Base-by-base conservation (phyloP, 306 rosid genomes). In the Clitoria ternatea region DNA sequence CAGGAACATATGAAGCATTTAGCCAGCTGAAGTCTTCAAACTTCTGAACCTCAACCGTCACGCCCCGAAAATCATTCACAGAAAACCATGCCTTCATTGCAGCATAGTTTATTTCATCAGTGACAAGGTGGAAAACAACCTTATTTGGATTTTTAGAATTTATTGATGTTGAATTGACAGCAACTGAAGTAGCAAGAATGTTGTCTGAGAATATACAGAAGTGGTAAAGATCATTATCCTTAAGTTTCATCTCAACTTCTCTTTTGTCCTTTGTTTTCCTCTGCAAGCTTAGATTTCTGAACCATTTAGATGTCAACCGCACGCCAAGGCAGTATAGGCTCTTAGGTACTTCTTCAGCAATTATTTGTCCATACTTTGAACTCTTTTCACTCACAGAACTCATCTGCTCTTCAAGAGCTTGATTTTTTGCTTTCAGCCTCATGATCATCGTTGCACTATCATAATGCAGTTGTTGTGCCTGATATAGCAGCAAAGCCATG, bases 51-150 rank as follows among this genome's bases (percentile, higher is more conserved):
- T 86, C 88, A 12, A 89, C 74, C 5, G 88, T 80, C 48, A 84
- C 85, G 22, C 96, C 88, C 8, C 74, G 66, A 27, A 84, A 86
- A 63, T 63, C 61, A 19, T 86, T 86, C 61, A 89, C 50, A 26
- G 91, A 30, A 74, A 89, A 89, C 96, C 96, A 89, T 68, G 96
- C 96, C 78, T 86, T 84, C 91, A 82, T 89, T 7, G 91, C 78
- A 40, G 91, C 76, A 79, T 80, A 81, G 71, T 71, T 89, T 70
- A 89, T 86, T 73, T 84, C 88, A 56, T 89, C 91, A 0, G 96
- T 89, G 61, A 89, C 89, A 19, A 89, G 79, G 78, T 89, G 96
- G 85, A 89, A 86, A 72, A 86, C 89, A 35, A 89, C 48, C 73
- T 20, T 82, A 2, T 82, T 88, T 8, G 91, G 89, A 64, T 63